phyloP scores from a whole-genome alignment of 768 basidiomycete genomes.

The Cyclocybe aegerita region DNA sequence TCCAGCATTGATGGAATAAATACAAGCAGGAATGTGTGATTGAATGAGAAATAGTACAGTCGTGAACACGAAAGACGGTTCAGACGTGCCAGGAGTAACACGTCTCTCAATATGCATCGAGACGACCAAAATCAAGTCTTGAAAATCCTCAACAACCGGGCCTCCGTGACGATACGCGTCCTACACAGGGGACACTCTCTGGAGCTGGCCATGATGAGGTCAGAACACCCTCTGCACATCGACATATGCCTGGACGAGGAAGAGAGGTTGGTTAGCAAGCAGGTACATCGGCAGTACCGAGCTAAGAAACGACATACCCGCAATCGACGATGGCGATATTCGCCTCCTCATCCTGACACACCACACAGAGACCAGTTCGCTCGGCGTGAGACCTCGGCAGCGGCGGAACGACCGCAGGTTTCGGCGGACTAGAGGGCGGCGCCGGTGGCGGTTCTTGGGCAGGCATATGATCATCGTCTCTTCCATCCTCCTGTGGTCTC shows the following conservation, averaged over 20 bases:
- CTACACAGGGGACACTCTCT: conserved; percentile 90
- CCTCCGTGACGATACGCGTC: conserved; percentile 84
- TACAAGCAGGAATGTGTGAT: no score
- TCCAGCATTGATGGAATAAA: no score
- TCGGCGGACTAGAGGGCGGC: conserved; percentile 15
- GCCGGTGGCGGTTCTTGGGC: conserved; percentile 1
- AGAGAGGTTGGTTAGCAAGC: conserved; percentile 5
- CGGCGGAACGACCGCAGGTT: conserved; percentile 26
- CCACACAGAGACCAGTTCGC: conserved; percentile 79
- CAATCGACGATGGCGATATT: conserved; percentile 94
- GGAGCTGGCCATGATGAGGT: conserved; percentile 74
- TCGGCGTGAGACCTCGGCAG: conserved; percentile 48
- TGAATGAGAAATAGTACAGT: no score
- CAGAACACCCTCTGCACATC: conserved; percentile 78
- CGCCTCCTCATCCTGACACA: conserved; percentile 94
- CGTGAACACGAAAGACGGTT: no score
- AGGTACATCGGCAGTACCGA: background rate
- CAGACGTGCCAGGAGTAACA: no score
- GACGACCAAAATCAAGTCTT: conserved; percentile 32
- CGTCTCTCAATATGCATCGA: no score
- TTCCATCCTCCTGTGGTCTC: background rate
- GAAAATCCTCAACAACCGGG: conserved; percentile 76
- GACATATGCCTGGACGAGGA: conserved; percentile 65
- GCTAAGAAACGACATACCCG: conserved; percentile 56
- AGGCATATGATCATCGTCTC: background rate